phyloP scores from a whole-genome alignment of 805 yeast genomes.

The Metschnikowia anglica region DNA sequence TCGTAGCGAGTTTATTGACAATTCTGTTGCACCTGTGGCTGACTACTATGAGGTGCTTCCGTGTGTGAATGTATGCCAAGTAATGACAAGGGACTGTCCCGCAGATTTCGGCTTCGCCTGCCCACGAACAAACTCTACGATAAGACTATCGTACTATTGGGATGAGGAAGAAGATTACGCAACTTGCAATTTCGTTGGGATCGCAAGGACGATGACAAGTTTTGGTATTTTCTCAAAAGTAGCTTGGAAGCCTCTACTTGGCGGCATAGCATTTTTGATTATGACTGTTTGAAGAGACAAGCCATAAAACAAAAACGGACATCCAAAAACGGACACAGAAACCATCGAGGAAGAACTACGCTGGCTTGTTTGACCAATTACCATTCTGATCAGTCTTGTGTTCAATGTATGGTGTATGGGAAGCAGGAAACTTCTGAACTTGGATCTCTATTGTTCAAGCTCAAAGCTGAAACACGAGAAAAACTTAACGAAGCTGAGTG shows the following conservation, averaged over 20 bases:
- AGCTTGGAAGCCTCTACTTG: slow-evolving; percentile 10
- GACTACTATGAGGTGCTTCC: slow-evolving; percentile 81
- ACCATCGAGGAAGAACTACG: too few relatives aligned
- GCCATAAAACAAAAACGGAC: too few relatives aligned
- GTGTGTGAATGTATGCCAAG: slow-evolving; percentile 76
- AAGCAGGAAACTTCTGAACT: too few relatives aligned
- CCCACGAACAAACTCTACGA: slow-evolving; percentile 47
- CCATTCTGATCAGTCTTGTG: too few relatives aligned
- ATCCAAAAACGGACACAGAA: too few relatives aligned
- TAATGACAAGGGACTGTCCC: slow-evolving; percentile 83
- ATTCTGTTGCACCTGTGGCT: slow-evolving; percentile 50
- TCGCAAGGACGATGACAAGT: not conserved
- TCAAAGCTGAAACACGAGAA: too few relatives aligned
- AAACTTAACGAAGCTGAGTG: too few relatives aligned
- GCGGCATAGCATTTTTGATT: slow-evolving; percentile 1
- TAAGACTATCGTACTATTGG: slow-evolving; percentile 46
- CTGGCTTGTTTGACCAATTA: too few relatives aligned
- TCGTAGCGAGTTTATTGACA: slow-evolving; percentile 60
- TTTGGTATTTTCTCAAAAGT: slow-evolving; percentile 8
- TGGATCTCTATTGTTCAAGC: too few relatives aligned
- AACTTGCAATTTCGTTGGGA: slow-evolving; percentile 41
- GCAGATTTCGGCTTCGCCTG: slow-evolving; percentile 71
- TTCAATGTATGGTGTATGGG: too few relatives aligned
- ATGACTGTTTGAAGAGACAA: slow-evolving; percentile 8
- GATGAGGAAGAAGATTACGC: slow-evolving; percentile 29